Conservation (phyloP, 768 basidiomycete species). For the Epithele typhae region DNA sequence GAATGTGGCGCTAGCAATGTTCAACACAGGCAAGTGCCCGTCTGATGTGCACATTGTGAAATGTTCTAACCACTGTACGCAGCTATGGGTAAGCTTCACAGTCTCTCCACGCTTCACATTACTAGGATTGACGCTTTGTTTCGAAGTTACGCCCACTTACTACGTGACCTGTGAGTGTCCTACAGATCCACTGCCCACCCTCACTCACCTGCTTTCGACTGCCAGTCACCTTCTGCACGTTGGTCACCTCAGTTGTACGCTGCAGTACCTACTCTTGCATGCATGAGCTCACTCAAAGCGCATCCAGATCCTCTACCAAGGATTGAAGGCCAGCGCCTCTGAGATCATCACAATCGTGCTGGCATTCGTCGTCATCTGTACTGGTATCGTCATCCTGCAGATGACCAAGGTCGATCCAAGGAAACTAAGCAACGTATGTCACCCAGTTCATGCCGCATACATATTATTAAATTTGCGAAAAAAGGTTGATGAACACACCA, state of each 20-base stretch:
- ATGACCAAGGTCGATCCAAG: slow-evolving; percentile 90
- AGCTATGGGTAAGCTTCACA: slow-evolving; percentile 69
- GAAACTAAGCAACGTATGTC: slow-evolving; percentile 42
- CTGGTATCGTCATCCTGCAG: slow-evolving; percentile 90
- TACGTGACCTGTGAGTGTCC: slow-evolving; percentile 64
- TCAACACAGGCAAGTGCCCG: slow-evolving; percentile 70
- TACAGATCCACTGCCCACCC: no score
- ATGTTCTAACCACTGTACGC: slow-evolving; percentile 2
- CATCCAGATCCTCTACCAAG: slow-evolving; percentile 81
- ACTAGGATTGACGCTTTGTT: not conserved
- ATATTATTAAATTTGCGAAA: no score
- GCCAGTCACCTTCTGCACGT: slow-evolving; percentile 72
- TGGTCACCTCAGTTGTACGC: slow-evolving; percentile 71
- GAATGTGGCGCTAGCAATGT: slow-evolving; percentile 88
- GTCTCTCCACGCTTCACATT: slow-evolving; percentile 5
- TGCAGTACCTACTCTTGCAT: not conserved
- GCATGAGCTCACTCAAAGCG: no score
- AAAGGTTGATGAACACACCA: slow-evolving; percentile 79
- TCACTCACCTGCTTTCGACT: no score
- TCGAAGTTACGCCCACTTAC: slow-evolving; percentile 72
- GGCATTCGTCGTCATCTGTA: slow-evolving; percentile 83
- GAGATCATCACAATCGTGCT: slow-evolving; percentile 85
- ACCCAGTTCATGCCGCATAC: not conserved
- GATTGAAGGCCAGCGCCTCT: slow-evolving; percentile 66
- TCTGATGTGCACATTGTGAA: not conserved